Conservation (phyloP, 768 basidiomycete genomes). For the Termitomyces sp. region DNA sequence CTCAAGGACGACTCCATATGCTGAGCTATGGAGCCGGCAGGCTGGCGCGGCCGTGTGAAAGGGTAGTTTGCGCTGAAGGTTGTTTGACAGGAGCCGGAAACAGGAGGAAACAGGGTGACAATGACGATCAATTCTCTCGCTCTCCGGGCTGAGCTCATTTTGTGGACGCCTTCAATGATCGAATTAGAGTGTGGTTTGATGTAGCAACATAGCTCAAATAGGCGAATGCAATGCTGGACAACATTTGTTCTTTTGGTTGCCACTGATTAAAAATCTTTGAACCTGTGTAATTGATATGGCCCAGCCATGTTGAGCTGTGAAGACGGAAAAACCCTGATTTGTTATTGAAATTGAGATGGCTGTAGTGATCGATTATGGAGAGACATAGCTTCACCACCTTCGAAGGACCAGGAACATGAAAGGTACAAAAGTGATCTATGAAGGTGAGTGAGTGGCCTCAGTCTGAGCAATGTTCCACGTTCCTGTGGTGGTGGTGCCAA, state of each 20-base stretch:
- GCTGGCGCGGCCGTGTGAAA: not conserved
- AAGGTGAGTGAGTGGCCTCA: not conserved
- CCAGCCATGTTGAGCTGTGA: not conserved
- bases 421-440: slow-evolving; percentile 1
- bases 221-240: not conserved
- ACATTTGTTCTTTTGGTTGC: not conserved
- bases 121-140: not conserved
- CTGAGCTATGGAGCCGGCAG: not conserved
- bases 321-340: not conserved
- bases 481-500: slow-evolving; percentile 3
- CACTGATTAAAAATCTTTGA: not conserved
- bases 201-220: not conserved
- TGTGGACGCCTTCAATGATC: not conserved
- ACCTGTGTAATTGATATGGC: not conserved
- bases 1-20: not conserved
- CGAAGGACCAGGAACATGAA: slow-evolving; percentile 8
- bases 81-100: not conserved
- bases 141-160: not conserved
- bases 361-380: not conserved
- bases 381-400: not conserved
- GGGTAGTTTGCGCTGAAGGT: not conserved
- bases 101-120: not conserved
- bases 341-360: not conserved
- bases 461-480: not conserved
- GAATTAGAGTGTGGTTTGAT: not conserved